Evolutionary conservation across 2,329 filamentous ascomycete species (phyloP).

Genomic region (Alternaria dauci): DNA sequence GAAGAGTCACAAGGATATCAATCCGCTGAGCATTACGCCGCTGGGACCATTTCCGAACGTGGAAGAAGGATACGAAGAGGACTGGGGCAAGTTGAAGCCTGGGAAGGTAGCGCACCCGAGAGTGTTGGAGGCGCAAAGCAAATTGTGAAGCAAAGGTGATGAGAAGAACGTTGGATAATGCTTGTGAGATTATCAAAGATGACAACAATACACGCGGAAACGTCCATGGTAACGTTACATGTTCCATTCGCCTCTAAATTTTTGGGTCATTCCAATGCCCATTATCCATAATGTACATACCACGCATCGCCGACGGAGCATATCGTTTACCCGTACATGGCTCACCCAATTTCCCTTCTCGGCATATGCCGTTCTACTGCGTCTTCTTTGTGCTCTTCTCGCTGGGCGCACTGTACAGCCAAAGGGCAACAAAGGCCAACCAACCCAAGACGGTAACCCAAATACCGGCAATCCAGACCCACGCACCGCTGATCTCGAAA

Average conservation of each 20-base stretch:
- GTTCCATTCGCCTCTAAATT: slow-evolving; percentile 15
- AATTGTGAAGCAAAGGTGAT: slow-evolving; percentile 22
- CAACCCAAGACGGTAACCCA: slow-evolving; percentile 84
- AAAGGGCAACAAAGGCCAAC: slow-evolving; percentile 83
- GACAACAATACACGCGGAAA: background rate
- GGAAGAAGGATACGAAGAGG: slow-evolving; percentile 60
- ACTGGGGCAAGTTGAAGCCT: slow-evolving; percentile 58
- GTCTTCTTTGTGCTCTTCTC: slow-evolving; percentile 61
- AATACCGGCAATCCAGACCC: slow-evolving; percentile 93
- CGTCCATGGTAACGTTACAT: background rate
- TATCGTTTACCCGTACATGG: slow-evolving; percentile 10
- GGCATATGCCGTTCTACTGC: slow-evolving; percentile 42
- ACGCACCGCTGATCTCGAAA: slow-evolving; percentile 87
- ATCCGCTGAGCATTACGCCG: slow-evolving; percentile 69
- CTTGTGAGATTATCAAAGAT: background rate
- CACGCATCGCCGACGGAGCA: slow-evolving; percentile 17
- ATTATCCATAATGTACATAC: slow-evolving; percentile 25
- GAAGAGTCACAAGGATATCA: slow-evolving; percentile 67
- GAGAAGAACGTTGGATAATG: background rate
- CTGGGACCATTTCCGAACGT: slow-evolving; percentile 68
- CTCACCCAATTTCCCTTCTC: background rate
- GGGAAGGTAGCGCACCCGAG: slow-evolving; percentile 58
- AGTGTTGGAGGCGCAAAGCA: slow-evolving; percentile 43
- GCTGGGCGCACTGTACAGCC: slow-evolving; percentile 78
- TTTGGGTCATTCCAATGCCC: slow-evolving; percentile 16